A percentile compares a stretch with the other conserved stretches of the same genome.
Evolutionary conservation across 2,329 filamentous ascomycete species (phyloP).

Genomic region (Bipolaris victoriae): DNA sequence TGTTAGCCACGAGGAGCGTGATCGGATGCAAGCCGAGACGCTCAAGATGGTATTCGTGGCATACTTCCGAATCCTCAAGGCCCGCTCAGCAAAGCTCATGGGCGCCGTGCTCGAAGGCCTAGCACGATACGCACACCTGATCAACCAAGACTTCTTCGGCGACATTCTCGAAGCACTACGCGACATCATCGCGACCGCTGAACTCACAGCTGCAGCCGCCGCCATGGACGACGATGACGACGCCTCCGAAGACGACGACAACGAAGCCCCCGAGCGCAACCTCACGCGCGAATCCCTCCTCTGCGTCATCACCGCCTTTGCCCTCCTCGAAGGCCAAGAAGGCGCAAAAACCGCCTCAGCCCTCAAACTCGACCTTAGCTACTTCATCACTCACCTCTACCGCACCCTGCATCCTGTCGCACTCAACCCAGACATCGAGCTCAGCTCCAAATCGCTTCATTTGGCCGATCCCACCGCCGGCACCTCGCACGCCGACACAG

Average conservation of each 20-base stretch:
- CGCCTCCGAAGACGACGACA: slow-evolving; percentile 57
- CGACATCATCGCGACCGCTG: slow-evolving; percentile 81
- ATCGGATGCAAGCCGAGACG: slow-evolving; percentile 93
- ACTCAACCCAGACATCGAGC: slow-evolving; percentile 84
- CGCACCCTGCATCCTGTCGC: slow-evolving; percentile 79
- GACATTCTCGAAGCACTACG: slow-evolving; percentile 93
- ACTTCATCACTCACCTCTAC: slow-evolving; percentile 95
- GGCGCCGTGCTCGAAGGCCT: slow-evolving; percentile 95
- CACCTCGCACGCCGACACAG: slow-evolving; percentile 55
- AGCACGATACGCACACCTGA: slow-evolving; percentile 91
- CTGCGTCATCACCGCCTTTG: slow-evolving; percentile 94
- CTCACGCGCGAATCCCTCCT: slow-evolving; percentile 90
- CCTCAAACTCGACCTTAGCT: slow-evolving; percentile 88
- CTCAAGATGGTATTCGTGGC: slow-evolving; percentile 93
- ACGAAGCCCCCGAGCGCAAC: slow-evolving; percentile 57
- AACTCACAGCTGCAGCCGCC: slow-evolving; percentile 55
- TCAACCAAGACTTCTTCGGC: slow-evolving; percentile 99
- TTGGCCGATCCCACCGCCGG: slow-evolving; percentile 68
- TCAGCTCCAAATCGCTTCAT: slow-evolving; percentile 74
- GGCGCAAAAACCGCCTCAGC: slow-evolving; percentile 80
- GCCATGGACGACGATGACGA: slow-evolving; percentile 54
- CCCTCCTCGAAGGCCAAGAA: slow-evolving; percentile 93
- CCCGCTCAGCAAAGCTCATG: slow-evolving; percentile 82
- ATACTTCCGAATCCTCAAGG: slow-evolving; percentile 94
- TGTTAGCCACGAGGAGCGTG: slow-evolving; percentile 89